These are phyloP conservation scores for Hemileccinum impolitum DNA, from an alignment of 768 basidiomycete species.

Conservation along the genomic window DNA sequence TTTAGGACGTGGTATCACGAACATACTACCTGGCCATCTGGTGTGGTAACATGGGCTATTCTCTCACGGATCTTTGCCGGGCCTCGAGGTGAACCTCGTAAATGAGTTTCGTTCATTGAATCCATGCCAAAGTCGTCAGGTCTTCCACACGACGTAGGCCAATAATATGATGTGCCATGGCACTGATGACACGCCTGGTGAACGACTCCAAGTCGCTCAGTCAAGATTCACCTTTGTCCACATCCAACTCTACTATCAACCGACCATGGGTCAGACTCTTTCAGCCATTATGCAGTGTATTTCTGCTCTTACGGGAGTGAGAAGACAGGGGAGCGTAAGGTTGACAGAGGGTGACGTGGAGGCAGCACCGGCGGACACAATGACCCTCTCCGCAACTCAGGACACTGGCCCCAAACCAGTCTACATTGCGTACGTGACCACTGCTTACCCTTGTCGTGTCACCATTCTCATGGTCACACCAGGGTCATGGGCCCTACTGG, in stretches of 20 bases:
- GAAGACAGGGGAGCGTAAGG: slow-evolving; percentile 8
- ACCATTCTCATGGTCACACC: slow-evolving; percentile 4
- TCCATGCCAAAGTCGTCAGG: slow-evolving; percentile 3
- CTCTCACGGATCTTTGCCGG: not conserved
- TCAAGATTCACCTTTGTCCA: slow-evolving; percentile 2
- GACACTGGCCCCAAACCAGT: slow-evolving; percentile 13
- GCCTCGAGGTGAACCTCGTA: not conserved
- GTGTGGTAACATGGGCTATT: not conserved
- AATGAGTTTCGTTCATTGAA: slow-evolving; percentile 2
- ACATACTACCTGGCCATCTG: not conserved
- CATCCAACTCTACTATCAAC: slow-evolving; percentile 8
- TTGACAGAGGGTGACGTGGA: slow-evolving; percentile 19
- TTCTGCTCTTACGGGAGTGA: not conserved
- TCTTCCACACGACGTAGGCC: slow-evolving; percentile 1
- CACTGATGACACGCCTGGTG: slow-evolving; percentile 9
- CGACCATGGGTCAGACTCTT: slow-evolving; percentile 21
- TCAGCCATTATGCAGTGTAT: slow-evolving; percentile 6
- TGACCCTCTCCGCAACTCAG: not conserved
- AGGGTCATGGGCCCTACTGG: slow-evolving; percentile 31
- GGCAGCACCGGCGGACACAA: not conserved
- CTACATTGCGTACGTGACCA: slow-evolving; percentile 26
- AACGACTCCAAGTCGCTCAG: not conserved
- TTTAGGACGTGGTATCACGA: not conserved
- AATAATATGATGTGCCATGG: not conserved
- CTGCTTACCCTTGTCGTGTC: not conserved